phyloP scores from a whole-genome alignment of 768 basidiomycete species.

The Phylloporus rhodoxanthus region DNA sequence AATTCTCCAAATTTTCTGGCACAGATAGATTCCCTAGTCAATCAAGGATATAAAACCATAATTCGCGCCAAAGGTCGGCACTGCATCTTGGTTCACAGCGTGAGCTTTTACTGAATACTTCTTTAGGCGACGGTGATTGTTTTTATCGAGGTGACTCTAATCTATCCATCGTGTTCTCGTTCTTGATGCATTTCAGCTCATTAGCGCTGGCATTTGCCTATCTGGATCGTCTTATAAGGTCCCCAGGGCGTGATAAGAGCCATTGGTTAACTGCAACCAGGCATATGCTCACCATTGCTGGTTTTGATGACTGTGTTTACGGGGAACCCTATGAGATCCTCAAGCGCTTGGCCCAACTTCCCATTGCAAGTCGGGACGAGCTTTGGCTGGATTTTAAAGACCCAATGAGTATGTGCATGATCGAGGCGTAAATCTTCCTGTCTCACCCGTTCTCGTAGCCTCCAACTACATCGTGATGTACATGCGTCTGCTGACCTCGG shows the following conservation, averaged over 20 bases:
- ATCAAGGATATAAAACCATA: slow-evolving; percentile 58
- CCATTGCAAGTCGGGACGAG: slow-evolving; percentile 35
- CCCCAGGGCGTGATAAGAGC: slow-evolving; percentile 42
- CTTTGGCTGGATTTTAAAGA: slow-evolving; percentile 44
- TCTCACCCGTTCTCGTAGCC: slow-evolving; percentile 30
- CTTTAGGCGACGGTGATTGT: slow-evolving; percentile 79
- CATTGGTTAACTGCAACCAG: slow-evolving; percentile 46
- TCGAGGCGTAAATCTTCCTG: not conserved
- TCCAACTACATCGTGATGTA: slow-evolving; percentile 75
- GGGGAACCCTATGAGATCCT: slow-evolving; percentile 75
- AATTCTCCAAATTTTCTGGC: slow-evolving; percentile 54
- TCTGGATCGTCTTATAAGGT: slow-evolving; percentile 59
- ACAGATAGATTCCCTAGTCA: slow-evolving; percentile 69
- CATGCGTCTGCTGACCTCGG: slow-evolving; percentile 77
- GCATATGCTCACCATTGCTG: slow-evolving; percentile 48
- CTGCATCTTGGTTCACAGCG: slow-evolving; percentile 3
- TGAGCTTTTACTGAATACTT: not conserved
- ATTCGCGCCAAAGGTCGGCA: slow-evolving; percentile 64
- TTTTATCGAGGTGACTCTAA: slow-evolving; percentile 75
- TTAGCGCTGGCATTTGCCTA: slow-evolving; percentile 80
- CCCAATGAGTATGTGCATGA: slow-evolving; percentile 37
- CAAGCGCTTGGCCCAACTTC: slow-evolving; percentile 40
- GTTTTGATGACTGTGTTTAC: slow-evolving; percentile 63
- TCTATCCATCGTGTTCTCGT: not conserved
- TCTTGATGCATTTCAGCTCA: slow-evolving; percentile 17